Evolutionary conservation across 805 yeast genomes (phyloP), one percentile per base, ranked within the genome.

Genomic region (Isabelozyma gotoi): DNA sequence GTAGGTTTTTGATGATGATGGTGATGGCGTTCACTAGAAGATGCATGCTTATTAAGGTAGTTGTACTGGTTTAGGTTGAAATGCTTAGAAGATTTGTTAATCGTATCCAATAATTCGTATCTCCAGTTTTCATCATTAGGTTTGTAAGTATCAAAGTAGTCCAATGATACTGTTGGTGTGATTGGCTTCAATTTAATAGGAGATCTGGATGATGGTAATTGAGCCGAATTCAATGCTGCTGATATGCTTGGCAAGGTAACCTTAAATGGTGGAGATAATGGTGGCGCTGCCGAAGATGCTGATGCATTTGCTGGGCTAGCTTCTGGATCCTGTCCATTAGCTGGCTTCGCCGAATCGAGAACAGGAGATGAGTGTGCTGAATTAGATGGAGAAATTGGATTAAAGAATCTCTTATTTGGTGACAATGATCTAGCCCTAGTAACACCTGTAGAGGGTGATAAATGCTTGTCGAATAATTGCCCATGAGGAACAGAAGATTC

Each of bases 101-200:
- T 63, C 17, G 66, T 50, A 53, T 68, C 73, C 46, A 70, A 53
- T 19, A 71, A 49, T 41, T 71, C 75, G 48, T 58, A 68, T 36
- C 74, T 55, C 75, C 76, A 70, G 50, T 69, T 67, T 45, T 67
- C 74, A 46, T 70, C 75, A 47, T 68, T 65, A 16, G 75, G 74
- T 48, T 70, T 69, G 53, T 69, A 70, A 5, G 76, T 71, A 49
- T 71, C 76, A 42, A 68, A 70, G 41, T 70, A 71, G 44, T 70
- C 74, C 39, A 70, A 60, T 8, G 73, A 67, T 2, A 69, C 71
- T 1, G 76, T 68, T 19, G 77, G 75, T 7, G 69, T 55, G 29
- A 68, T 60, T 24, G 68, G 65, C 41, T 63, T 62, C 42, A 60
- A 54, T 42, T 54, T 57, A 31, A 54, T 44, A 19, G 57, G 56